Evolutionary conservation across 1,139 yeast genomes (phyloP), one percentile per base, ranked within the genome.

Genomic region (Sugiyamaella sp.): DNA sequence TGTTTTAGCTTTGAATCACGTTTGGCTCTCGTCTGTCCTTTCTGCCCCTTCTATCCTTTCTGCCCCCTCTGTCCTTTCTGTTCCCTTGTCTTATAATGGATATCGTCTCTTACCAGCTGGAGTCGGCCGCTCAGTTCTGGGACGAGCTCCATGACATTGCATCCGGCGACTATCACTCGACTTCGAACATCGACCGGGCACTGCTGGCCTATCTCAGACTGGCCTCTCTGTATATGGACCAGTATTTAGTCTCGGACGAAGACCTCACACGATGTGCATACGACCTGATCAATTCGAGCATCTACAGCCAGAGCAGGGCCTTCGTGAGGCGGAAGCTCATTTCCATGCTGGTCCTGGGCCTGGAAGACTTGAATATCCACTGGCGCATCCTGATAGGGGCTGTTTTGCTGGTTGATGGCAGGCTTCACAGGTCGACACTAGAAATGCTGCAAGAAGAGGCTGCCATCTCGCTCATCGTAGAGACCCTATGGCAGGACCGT

Each of bases 381-480:
- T 64, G 63, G 25, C 59, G 59, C 54, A 57, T 79, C 43, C 66
- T 75, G 8, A 73, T 80, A 14, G 80, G 84, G 8, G 80, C 80
- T 60, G 71, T 82, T 3, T 61, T 83, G 24, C 66, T 79, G 33
- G 69, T 78, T 49, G 81, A 80, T 56, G 79, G 80, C 33, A 74
- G 76, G 49, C 61, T 69, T 29, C 74, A 80, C 57, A 62, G 72
- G 21, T 63, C 72, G 8, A 71, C 81, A 0, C 63, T 80, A 41
- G 76, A 74, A 51, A 68, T 75, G 54, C 66, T 83, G 61, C 72
- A 78, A 48, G 79, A 80, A 43, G 81, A 74, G 57, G 76, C 77
- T 32, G 85, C 84, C 0, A 77, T 80, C 45, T 70, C 70, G 14
- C 74, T 73, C 1, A 63, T 79, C 12, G 72, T 78, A 49, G 66